Evolutionary conservation across 805 yeast species (phyloP), one percentile per base, ranked within the genome.

Genomic region (Priceomyces medius): DNA sequence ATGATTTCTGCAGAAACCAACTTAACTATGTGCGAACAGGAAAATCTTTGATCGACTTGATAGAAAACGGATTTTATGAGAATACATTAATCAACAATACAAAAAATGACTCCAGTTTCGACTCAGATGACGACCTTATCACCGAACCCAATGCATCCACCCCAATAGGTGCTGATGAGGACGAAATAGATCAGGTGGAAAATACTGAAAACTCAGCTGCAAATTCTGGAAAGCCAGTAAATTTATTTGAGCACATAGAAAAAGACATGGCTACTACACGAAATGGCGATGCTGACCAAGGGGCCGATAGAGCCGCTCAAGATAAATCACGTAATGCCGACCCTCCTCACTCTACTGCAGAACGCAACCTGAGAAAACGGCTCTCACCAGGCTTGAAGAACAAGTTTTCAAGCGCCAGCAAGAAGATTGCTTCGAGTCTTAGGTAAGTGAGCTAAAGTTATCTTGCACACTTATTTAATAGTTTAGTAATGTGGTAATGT

Each of bases 21-120:
- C 48, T 71, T 32, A 48, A 51, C 28, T 51, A 64, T 45, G 63
- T 70, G 17, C 46, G 41, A 19, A 63, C 67, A 14, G 65, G 69
- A 35, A 48, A 50, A 18, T 55, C 55, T 17, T 48, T 61, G 20
- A 47, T 59, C 12, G 27, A 40, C n/a, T 32, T 58, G 33, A 62
- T 60, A 31, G 66, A 61, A 35, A 54, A 37, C 23, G 39, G 40
- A 10, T 34, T 35, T 38, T 44, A 29, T 24, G 47, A 41, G 19
- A 36, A 18, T 35, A 20, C 20, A 8, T n/a, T 17, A 16, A 35
- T 20, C 9, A 23, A 20, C 17, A 18, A 34, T 12, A 21, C 42
- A n/a, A 40, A 20, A 31, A 53, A 55, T 32, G 58, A 58, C 35
- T 49, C 47, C 13, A 51, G 53, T 35, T 40, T 42, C 27, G 50